Conservation (phyloP, 1,139 yeast genomes). For the Yamadazyma jaroonii region DNA sequence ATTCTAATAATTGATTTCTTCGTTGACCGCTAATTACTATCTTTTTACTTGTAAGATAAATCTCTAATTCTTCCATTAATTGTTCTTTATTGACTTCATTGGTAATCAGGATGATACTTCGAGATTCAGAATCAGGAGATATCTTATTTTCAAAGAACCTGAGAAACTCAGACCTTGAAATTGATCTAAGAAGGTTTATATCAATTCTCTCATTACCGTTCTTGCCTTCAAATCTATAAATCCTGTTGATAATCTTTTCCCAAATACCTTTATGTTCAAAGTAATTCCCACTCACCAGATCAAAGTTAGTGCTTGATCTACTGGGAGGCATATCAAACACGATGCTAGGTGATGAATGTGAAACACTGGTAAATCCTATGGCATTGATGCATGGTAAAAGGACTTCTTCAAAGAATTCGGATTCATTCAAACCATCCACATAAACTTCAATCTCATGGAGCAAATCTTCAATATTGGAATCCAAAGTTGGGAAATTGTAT, state of each 20-base stretch:
- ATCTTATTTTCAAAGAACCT: conserved; percentile 29
- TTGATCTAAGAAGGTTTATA: conserved; percentile 16
- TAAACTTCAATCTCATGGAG: conserved; percentile 33
- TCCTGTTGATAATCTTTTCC: conserved; percentile 47
- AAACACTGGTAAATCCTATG: conserved; percentile 5
- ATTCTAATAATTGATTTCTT: background rate
- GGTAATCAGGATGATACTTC: conserved; percentile 22
- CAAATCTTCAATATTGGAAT: conserved; percentile 44
- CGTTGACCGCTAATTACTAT: background rate
- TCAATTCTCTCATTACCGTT: conserved; percentile 37
- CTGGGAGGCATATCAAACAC: conserved; percentile 21
- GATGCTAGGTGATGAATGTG: conserved; percentile 18
- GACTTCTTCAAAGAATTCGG: conserved; percentile 29
- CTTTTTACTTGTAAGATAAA: background rate
- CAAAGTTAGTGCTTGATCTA: conserved; percentile 24
- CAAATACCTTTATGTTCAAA: conserved; percentile 42
- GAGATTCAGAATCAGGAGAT: conserved; percentile 31
- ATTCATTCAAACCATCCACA: conserved; percentile 22
- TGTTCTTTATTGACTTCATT: conserved; percentile 1
- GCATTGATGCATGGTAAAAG: conserved; percentile 34
- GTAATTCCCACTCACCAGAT: conserved; percentile 22
- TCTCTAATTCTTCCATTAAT: background rate
- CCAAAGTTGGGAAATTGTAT: conserved; percentile 36
- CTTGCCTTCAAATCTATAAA: conserved; percentile 32
- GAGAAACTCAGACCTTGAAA: conserved; percentile 28